Conservation (phyloP, 1,284 basidiomycete species). For the Ustilago loliicola region DNA sequence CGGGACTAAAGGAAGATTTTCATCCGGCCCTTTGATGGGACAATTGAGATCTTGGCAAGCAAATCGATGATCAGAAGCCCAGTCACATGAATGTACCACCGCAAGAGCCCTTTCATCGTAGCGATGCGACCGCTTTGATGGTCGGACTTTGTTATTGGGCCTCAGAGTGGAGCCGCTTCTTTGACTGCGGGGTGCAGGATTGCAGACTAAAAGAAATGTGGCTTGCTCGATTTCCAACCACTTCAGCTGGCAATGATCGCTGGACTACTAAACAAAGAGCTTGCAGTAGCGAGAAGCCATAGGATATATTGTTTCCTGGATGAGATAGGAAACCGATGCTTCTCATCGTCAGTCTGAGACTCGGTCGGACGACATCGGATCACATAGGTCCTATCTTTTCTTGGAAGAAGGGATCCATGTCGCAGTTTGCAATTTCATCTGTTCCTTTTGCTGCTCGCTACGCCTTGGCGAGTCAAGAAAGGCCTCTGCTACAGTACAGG, state of each 20-base stretch:
- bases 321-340: not conserved
- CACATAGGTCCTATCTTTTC: constrained; percentile 2
- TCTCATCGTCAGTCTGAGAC: not conserved
- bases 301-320: not conserved
- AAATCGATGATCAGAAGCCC: no score
- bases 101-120: not conserved
- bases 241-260: not conserved
- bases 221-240: not conserved
- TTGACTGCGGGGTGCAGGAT: not conserved
- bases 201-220: not conserved
- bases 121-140: not conserved
- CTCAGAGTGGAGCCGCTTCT: not conserved
- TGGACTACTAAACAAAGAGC: not conserved
- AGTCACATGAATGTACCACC: not conserved
- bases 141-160: not conserved
- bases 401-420: not conserved
- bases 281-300: not conserved
- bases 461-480: constrained; percentile 13
- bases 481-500: not conserved
- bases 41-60: not conserved
- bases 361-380: constrained; percentile 1
- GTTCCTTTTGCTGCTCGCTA: constrained; percentile 4
- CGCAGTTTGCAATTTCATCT: not conserved
- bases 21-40: not conserved
- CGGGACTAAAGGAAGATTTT: not conserved